Evolutionary conservation across 1,139 yeast species (phyloP).

Genomic region (Yamadazyma trypodendri): DNA sequence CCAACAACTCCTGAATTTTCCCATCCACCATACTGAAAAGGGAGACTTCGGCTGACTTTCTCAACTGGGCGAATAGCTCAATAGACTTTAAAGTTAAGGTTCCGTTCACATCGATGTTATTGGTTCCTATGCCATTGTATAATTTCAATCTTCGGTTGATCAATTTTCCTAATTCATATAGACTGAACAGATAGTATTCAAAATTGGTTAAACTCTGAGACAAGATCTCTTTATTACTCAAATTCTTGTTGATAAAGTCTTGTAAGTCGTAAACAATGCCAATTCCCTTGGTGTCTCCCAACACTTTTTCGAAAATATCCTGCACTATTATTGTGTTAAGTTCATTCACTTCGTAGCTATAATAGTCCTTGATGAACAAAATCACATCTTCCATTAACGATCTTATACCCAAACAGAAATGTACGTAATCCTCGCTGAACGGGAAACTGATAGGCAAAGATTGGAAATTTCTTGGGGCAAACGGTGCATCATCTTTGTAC

Average conservation of each 20-base stretch:
- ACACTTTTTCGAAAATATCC: slow-evolving; percentile 64
- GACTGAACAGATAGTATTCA: slow-evolving; percentile 74
- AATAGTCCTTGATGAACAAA: slow-evolving; percentile 65
- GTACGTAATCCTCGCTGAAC: slow-evolving; percentile 84
- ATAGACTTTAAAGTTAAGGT: slow-evolving; percentile 43
- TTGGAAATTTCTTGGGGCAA: slow-evolving; percentile 35
- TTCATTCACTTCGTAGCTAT: slow-evolving; percentile 47
- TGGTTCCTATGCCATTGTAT: slow-evolving; percentile 54
- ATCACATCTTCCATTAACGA: slow-evolving; percentile 62
- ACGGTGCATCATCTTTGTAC: slow-evolving; percentile 57
- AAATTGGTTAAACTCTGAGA: slow-evolving; percentile 87
- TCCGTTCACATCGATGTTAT: slow-evolving; percentile 39
- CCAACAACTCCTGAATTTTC: slow-evolving; percentile 77
- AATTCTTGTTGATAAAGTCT: slow-evolving; percentile 55
- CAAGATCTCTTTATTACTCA: slow-evolving; percentile 82
- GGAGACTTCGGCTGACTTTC: slow-evolving; percentile 76
- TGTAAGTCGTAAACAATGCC: slow-evolving; percentile 69
- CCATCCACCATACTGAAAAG: slow-evolving; percentile 79
- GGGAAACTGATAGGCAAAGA: slow-evolving; percentile 75
- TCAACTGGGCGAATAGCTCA: slow-evolving; percentile 55
- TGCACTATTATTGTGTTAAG: slow-evolving; percentile 51
- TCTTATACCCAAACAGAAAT: slow-evolving; percentile 75
- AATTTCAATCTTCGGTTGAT: slow-evolving; percentile 44
- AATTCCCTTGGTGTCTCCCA: slow-evolving; percentile 48
- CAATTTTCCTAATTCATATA: slow-evolving; percentile 53